phyloP scores from a whole-genome alignment of 2,329 filamentous ascomycete species.

The Orbilia ellipsospora region DNA sequence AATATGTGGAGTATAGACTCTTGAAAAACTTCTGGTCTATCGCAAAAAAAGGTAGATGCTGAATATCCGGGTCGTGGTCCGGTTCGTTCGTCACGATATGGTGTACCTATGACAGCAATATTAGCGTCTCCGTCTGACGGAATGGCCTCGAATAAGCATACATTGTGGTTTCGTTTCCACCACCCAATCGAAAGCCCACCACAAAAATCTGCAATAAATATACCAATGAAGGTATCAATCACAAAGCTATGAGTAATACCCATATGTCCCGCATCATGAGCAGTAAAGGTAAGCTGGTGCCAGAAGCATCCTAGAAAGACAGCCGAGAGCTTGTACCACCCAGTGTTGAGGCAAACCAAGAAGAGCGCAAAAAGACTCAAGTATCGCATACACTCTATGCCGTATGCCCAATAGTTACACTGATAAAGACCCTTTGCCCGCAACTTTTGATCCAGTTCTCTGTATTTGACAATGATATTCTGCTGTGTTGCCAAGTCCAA shows the following conservation, averaged over 20 bases:
- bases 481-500: constrained; percentile 79
- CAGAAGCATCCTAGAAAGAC: constrained; percentile 83
- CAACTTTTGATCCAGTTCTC: constrained; percentile 78
- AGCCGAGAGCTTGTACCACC: constrained; percentile 77
- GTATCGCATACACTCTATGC: constrained; percentile 79
- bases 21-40: constrained; percentile 83
- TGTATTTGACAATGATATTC: constrained; percentile 81
- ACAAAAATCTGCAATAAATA: constrained; percentile 87
- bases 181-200: constrained; percentile 91
- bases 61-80: constrained; percentile 95
- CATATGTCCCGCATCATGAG: constrained; percentile 96
- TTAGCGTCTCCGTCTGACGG: not conserved
- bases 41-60: constrained; percentile 89
- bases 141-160: not conserved
- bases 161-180: constrained; percentile 98
- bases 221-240: constrained; percentile 84
- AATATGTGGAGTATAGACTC: constrained; percentile 81
- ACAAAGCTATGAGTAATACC: constrained; percentile 93
- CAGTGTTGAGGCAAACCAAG: constrained; percentile 71
- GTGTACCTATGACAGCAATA: constrained; percentile 68
- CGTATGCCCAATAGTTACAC: constrained; percentile 85
- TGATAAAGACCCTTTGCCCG: constrained; percentile 80
- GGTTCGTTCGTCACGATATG: constrained; percentile 95
- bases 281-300: constrained; percentile 94
- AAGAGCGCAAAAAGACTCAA: constrained; percentile 72